Evolutionary conservation across 2,329 filamentous ascomycete species (phyloP), one percentile per base, ranked within the genome.

Genomic region (Fusarium praegraminearum): DNA sequence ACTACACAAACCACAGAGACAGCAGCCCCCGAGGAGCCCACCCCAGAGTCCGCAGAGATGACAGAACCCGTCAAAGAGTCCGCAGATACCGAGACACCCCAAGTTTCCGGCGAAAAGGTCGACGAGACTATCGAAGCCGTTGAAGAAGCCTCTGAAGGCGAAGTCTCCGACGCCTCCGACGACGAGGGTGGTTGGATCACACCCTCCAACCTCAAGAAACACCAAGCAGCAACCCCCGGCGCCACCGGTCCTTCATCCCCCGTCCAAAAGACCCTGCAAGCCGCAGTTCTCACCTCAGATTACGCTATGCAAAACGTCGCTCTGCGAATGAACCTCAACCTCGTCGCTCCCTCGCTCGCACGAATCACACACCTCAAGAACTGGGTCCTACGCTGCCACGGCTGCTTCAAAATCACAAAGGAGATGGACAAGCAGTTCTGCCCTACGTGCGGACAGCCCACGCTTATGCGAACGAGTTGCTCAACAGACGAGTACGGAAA

Each of bases 271-370:
- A 89, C 88, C 15, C 91, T 98, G 73, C 91, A 97, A 80, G 93
- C 93, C 18, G 95, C 94, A n/a, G 90, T 95, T 45, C 91, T 98
- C 76, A 98, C 96, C 2, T 94, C 92, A 58, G 96, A 99, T 83
- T 98, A 93, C 81, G 95, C 96, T 57, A 97, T 99, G 93, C 95
- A 98, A 82, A 98, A 98, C 78, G 94, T 98, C 10, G 88, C 96
- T 3, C 86, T 99, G 7, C 93, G 97, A 73, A 97, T 98, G 84
- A 97, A 98, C 82, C 88, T 99, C 55, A 93, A 96, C 77, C 88
- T 98, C 13, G 86, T 98, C 62, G 94, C 94, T 1, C 87, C 93
- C 1, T 87, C 89, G 18, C 84, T 98, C 65, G 87, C 92, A 67
- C 90, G 94, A 74, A 93, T 99, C 77, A 91, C 90, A 38, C 89